Percentiles rank a stretch among this genome's conserved stretches.
Conservation (phyloP, 2,329 filamentous ascomycete genomes). For the Amphichorda felina region DNA sequence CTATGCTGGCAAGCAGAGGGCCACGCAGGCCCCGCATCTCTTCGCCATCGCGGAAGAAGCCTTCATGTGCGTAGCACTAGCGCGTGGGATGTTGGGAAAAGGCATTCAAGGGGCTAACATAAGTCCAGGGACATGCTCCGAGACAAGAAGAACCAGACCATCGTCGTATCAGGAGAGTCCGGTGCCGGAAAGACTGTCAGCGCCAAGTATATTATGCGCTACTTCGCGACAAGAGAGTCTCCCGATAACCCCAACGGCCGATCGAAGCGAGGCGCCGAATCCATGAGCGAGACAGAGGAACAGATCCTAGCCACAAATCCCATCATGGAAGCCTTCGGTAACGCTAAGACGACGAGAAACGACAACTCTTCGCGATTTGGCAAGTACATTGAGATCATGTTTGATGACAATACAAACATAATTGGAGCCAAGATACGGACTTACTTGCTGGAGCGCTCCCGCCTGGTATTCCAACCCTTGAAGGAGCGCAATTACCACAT, state of each 20-base stretch:
- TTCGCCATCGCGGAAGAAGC: conserved; percentile 99
- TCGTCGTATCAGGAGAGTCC: conserved; percentile 98
- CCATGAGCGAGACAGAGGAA: conserved; percentile 97
- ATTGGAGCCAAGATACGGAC: conserved; percentile 96
- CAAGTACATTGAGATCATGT: conserved; percentile 99
- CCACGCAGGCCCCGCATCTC: conserved; percentile 92
- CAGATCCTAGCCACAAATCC: conserved; percentile 97
- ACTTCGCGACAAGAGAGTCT: conserved; percentile 94
- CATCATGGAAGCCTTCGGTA: conserved; percentile 99
- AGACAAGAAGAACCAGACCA: conserved; percentile 91
- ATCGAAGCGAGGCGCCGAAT: conserved; percentile 59
- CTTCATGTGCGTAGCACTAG: conserved; percentile 62
- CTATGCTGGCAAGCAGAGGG: conserved; percentile 92
- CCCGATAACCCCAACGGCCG: conserved; percentile 75
- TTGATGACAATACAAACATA: conserved; percentile 88
- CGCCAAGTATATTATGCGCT: conserved; percentile 99
- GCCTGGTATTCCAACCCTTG: conserved; percentile 90
- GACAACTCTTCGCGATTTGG: conserved; percentile 98
- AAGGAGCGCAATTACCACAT: conserved; percentile 99
- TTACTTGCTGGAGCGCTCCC: conserved; percentile 87
- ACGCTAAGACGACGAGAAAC: conserved; percentile 98
- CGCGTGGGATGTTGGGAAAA: too few relatives aligned
- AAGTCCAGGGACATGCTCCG: conserved; percentile 78
- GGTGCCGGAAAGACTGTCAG: conserved; percentile 98
- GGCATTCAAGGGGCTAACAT: conserved; percentile 13